Conservation (phyloP, 1,284 basidiomycete genomes). For the Ustilago esculenta region DNA sequence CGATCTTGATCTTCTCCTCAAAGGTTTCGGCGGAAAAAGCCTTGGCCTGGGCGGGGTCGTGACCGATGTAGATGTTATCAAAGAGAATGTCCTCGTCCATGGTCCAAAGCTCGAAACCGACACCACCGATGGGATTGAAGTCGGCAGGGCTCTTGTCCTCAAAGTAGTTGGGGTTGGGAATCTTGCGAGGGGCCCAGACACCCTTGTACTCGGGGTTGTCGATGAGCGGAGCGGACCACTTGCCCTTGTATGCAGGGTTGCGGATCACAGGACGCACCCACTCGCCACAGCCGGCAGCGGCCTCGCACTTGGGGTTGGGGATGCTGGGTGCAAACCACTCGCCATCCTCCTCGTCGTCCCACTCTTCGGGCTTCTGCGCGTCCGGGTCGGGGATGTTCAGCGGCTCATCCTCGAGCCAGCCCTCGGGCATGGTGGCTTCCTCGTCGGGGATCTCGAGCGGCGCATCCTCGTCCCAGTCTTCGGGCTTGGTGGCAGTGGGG, state of each 20-base stretch:
- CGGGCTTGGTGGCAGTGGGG: constrained; percentile 76
- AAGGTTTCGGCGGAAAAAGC: constrained; percentile 61
- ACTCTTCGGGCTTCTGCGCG: constrained; percentile 96
- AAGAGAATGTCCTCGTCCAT: constrained; percentile 66
- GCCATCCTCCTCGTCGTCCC: constrained; percentile 99
- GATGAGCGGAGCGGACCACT: constrained; percentile 91
- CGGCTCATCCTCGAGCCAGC: constrained; percentile 93
- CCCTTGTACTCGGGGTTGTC: constrained; percentile 68
- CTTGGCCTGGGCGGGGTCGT: constrained; percentile 59
- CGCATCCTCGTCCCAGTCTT: constrained; percentile 66
- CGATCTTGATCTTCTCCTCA: constrained; percentile 59
- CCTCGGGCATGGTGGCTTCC: constrained; percentile 87
- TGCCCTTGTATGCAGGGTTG: constrained; percentile 97
- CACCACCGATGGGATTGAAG: constrained; percentile 70
- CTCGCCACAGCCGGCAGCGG: constrained; percentile 90
- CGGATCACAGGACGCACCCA: constrained; percentile 90
- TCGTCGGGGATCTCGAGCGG: constrained; percentile 76
- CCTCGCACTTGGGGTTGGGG: constrained; percentile 79
- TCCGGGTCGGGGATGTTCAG: constrained; percentile 87
- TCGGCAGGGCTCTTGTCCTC: constrained; percentile 87
- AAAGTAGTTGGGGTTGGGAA: constrained; percentile 85
- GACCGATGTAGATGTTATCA: constrained; percentile 66
- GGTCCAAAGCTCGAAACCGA: constrained; percentile 66
- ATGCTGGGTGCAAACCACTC: constrained; percentile 94
- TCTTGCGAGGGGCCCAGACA: constrained; percentile 61